phyloP scores from a whole-genome alignment of 2,329 filamentous ascomycete species.

The Penicillium sp. region DNA sequence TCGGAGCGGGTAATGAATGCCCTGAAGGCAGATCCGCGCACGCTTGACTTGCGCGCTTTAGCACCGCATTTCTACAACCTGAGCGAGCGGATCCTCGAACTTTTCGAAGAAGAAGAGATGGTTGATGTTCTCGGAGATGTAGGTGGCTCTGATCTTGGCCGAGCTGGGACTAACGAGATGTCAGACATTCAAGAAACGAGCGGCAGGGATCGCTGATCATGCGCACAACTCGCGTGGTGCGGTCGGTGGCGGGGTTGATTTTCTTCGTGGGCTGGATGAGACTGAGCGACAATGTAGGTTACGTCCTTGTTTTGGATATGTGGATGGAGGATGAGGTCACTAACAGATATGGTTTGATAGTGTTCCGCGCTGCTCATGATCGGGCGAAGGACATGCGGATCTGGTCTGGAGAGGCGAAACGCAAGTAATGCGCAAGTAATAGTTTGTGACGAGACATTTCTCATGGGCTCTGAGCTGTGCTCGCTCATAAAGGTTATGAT shows the following conservation, averaged over 20 bases:
- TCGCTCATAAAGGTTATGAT: constrained; percentile 16
- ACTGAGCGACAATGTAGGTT: constrained; percentile 67
- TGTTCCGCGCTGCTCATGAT: constrained; percentile 73
- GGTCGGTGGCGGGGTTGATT: constrained; percentile 67
- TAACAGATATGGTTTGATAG: constrained; percentile 29
- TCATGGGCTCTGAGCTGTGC: constrained; percentile 26
- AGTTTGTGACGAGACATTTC: background rate
- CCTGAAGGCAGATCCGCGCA: constrained; percentile 82
- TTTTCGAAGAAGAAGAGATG: constrained; percentile 87
- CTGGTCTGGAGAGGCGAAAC: constrained; percentile 65
- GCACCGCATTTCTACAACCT: constrained; percentile 86
- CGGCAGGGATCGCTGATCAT: constrained; percentile 80
- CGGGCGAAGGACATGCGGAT: constrained; percentile 66
- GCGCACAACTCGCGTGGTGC: constrained; percentile 79
- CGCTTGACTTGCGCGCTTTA: constrained; percentile 78
- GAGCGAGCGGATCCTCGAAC: constrained; percentile 77
- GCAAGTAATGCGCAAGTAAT: constrained; percentile 40
- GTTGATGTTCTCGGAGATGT: constrained; percentile 64
- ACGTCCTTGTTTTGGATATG: background rate
- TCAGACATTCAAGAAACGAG: constrained; percentile 75
- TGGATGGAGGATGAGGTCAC: constrained; percentile 2
- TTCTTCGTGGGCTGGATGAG: constrained; percentile 83
- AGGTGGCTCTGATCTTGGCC: constrained; percentile 9
- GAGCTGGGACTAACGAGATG: background rate
- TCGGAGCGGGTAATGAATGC: constrained; percentile 80